Evolutionary conservation across 257 asterid species (phyloP), one percentile per base, ranked within the genome.

Genomic region (Oldenlandia corymbosa): DNA sequence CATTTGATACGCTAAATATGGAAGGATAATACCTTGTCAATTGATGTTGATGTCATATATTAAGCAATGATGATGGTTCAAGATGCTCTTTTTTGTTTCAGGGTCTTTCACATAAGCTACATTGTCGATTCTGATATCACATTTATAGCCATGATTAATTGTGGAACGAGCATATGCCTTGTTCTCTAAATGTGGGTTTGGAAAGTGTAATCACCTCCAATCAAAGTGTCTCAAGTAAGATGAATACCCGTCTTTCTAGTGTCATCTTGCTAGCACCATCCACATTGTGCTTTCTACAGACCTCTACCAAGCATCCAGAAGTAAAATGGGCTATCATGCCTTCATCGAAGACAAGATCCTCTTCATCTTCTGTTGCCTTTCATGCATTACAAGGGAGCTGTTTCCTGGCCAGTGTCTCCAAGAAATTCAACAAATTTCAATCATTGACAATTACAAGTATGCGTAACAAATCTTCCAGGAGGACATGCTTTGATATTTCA

Each of bases 151-250:
- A 45, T n/a, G 48, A 31, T 60, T 13, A 70, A 62, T 60, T 55
- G 60, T 63, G 49, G 57, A 73, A 81, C 73, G 79, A 78, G 64
- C 65, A 79, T 77, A 69, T 48, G 64, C 56, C 69, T 18, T 76
- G 74, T 70, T 69, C 83, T 67, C 76, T 85, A 37, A 67, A 74
- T 53, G 71, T 81, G 28, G 71, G 83, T 72, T 37, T 82, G 41
- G 81, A 77, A 76, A 80, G 61, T 6, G 76, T 77, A 64, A 68
- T 75, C 53, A 62, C 74, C 68, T 66, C 78, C 30, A 68, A 75
- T 46, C 71, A 87, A 55, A 64, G 70, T 59, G 56, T 62, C 32
- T 80, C 41, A 28, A 79, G 77, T 66, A 84, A 62, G 72, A 77
- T 68, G 80, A 65, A 66, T 73, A 75, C 66, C 72, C 81, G 78